Evolutionary conservation across 2,329 filamentous ascomycete genomes (phyloP), one percentile per base, ranked within the genome.

Genomic region (Torrubiellomyces zombiae): DNA sequence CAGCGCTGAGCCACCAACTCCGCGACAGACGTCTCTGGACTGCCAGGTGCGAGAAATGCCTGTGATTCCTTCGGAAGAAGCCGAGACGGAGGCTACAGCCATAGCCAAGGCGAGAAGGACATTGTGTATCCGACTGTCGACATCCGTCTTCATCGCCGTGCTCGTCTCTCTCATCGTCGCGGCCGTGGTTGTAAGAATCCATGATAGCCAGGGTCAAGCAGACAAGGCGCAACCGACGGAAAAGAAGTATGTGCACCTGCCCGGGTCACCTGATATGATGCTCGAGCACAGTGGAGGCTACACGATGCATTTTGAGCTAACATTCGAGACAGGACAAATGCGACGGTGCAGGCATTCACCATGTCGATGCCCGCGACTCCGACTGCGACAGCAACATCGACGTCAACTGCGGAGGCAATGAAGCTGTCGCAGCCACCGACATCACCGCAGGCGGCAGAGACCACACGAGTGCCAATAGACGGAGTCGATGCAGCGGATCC

Each of bases 141-240:
- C 39, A 3, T 39, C 37, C 5, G 30, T 41, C 3, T 38, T 43
- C 16, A 32, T 41, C 25, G 28, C 34, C 4, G 32, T 38, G 5
- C 27, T 43, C 6, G 38, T 42, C 4, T 32, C 35, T 1, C 28
- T 43, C 6, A 30, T 40, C 9, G 35, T 40, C 2, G 39, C 39
- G 6, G 39, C 36, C 11, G 38, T 36, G 5, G 35, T 42, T 7
- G 33, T 31, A 11, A 35, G 31, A 25, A 38, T 40, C 4, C 27
- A 32, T 12, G 31, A 31, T 16, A 26, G 28, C 10, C 26, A 24
- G 11, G 5, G 11, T 11, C 17, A 26, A 3, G 15, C 7, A 7
- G 18, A 16, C 9, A 14, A n/a, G 12, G 26, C 14, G 7, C 13
- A 18, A 7, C 25, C 27, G 8, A 12, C 20, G 12, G 20, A 20